A percentile compares a stretch with the other conserved stretches of the same genome.
Conservation (phyloP, 441 rosid genomes). For the Populus hybrid region DNA sequence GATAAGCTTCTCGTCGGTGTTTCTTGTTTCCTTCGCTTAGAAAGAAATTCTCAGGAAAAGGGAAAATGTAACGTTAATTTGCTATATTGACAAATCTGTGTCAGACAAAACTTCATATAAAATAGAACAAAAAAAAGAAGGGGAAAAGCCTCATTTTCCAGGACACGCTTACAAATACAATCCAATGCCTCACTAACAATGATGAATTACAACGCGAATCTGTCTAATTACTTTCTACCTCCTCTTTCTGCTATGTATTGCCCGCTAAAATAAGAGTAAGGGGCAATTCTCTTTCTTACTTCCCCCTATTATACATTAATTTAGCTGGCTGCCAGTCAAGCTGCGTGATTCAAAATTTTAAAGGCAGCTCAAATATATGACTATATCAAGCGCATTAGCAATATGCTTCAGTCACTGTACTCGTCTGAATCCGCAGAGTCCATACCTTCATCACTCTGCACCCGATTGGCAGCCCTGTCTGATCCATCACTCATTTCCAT, state of each 20-base stretch:
- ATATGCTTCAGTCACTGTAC: constrained; percentile 47
- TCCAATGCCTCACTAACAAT: background rate
- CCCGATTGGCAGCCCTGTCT: constrained; percentile 38
- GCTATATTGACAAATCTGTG: background rate
- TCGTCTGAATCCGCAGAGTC: constrained; percentile 56
- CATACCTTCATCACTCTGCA: constrained; percentile 35
- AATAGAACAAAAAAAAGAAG: no score
- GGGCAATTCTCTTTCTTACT: background rate
- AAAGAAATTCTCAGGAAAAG: no score
- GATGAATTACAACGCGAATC: background rate
- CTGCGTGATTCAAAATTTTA: constrained; percentile 23
- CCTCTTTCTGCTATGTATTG: background rate
- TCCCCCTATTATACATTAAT: background rate
- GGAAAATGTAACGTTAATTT: background rate
- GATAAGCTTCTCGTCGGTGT: background rate
- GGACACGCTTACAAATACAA: background rate
- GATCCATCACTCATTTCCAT: constrained; percentile 62
- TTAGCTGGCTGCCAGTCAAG: background rate
- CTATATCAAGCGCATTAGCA: background rate
- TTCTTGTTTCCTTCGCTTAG: background rate
- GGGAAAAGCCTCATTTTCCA: background rate
- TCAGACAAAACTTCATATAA: background rate
- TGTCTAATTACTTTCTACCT: constrained; percentile 1
- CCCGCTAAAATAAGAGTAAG: background rate
- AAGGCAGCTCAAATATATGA: constrained; percentile 23